A percentile compares a stretch with the other conserved stretches of the same genome.
Conservation (phyloP, 345 rosid genomes). For the Brassica cretica region DNA sequence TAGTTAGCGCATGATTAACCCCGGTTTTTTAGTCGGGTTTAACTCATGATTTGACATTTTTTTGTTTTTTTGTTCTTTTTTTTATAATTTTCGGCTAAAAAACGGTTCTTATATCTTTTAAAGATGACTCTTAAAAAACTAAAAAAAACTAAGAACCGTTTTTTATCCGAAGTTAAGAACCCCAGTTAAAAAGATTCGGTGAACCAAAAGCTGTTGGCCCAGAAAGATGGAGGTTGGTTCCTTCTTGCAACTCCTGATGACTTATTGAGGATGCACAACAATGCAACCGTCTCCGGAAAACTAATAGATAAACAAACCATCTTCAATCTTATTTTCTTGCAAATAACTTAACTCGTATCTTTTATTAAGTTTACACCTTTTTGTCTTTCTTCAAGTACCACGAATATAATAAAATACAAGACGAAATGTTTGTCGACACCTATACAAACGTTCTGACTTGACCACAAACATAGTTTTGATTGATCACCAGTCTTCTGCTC, state of each 20-base stretch:
- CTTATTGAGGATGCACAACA: conserved; percentile 73
- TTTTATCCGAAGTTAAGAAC: too few species aligned
- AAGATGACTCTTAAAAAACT: too few species aligned
- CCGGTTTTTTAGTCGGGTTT: background rate
- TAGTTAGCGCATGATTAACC: conserved; percentile 1
- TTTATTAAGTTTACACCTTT: conserved; percentile 8
- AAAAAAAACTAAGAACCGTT: too few species aligned
- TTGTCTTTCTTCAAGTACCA: background rate
- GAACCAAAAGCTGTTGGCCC: conserved; percentile 72
- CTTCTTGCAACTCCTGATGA: conserved; percentile 65
- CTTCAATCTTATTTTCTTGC: conserved; percentile 2
- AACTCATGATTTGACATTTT: too few species aligned
- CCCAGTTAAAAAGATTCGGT: conserved; percentile 38
- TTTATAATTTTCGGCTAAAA: too few species aligned
- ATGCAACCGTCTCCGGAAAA: conserved; percentile 47
- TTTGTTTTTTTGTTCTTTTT: too few species aligned
- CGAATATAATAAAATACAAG: conserved; percentile 14
- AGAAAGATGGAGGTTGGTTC: conserved; percentile 68
- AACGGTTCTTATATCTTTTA: too few species aligned
- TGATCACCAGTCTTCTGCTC: conserved; percentile 52
- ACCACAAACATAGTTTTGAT: background rate
- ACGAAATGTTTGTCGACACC: conserved; percentile 3
- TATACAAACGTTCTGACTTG: conserved; percentile 34
- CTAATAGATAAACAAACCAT: conserved; percentile 41
- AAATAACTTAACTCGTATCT: background rate